phyloP scores from a whole-genome alignment of 345 rosid species.

The Citrus trifoliata region DNA sequence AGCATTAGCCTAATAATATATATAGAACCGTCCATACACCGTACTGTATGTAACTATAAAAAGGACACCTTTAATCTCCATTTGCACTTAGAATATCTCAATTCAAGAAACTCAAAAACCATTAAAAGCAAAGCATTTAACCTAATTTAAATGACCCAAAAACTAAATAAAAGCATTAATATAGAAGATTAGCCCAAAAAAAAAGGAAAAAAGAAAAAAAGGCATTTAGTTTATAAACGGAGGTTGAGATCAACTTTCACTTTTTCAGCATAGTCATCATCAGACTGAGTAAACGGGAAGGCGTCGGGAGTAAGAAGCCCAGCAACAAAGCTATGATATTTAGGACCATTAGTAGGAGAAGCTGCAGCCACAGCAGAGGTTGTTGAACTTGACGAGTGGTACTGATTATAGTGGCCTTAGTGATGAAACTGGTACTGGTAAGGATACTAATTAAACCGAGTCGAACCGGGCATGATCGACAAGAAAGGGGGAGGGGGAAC shows the following conservation, averaged over 20 bases:
- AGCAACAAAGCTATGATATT: neutral
- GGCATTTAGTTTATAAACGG: conserved; percentile 23
- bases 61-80: neutral
- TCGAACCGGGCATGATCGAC: neutral
- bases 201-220: too few species aligned
- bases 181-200: too few species aligned
- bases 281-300: neutral
- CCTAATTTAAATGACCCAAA: neutral
- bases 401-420: neutral
- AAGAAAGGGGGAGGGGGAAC: neutral
- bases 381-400: neutral
- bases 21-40: neutral
- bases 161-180: neutral
- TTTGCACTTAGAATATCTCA: neutral
- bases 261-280: conserved; percentile 19
- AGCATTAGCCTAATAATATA: too few species aligned
- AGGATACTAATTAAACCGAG: neutral
- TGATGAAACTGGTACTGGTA: conserved; percentile 1
- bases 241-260: conserved; percentile 43
- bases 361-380: neutral
- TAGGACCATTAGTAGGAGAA: neutral
- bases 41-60: neutral
- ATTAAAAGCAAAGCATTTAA: neutral
- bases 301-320: conserved; percentile 4
- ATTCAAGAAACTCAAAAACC: neutral